Conservation (phyloP, 1,139 yeast genomes). For the Lodderomyces orthopsilosis region DNA sequence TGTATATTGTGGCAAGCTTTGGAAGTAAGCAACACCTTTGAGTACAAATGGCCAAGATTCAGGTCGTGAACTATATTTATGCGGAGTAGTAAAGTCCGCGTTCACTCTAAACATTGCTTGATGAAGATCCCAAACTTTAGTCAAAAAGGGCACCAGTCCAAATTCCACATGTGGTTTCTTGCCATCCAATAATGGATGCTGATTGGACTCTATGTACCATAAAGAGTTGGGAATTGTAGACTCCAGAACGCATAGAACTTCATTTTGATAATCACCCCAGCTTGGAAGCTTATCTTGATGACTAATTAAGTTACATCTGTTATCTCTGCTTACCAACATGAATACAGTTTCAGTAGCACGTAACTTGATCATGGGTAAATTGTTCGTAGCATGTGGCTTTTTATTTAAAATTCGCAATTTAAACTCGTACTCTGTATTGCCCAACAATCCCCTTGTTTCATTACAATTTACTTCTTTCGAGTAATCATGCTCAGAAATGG, state of each 20-base stretch:
- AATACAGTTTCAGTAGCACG: conserved; percentile 56
- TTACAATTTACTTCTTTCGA: conserved; percentile 69
- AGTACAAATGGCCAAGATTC: conserved; percentile 38
- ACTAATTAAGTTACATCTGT: conserved; percentile 58
- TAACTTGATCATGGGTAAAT: conserved; percentile 39
- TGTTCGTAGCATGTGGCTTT: conserved; percentile 25
- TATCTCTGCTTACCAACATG: conserved; percentile 57
- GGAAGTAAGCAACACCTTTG: conserved; percentile 31
- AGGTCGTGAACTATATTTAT: conserved; percentile 34
- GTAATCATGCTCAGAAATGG: conserved; percentile 78
- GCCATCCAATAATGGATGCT: conserved; percentile 46
- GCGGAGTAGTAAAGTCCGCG: conserved; percentile 24
- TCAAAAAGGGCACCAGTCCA: conserved; percentile 23
- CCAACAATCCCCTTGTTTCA: conserved; percentile 49
- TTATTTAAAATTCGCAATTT: conserved; percentile 35
- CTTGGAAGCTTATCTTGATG: conserved; percentile 62
- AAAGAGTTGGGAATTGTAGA: conserved; percentile 58
- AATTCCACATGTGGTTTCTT: conserved; percentile 24
- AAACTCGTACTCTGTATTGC: conserved; percentile 55
- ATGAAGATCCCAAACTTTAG: conserved; percentile 35
- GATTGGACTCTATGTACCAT: conserved; percentile 64
- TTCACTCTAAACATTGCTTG: conserved; percentile 32
- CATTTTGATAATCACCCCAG: conserved; percentile 72
- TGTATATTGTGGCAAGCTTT: conserved; percentile 6
- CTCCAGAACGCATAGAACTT: conserved; percentile 68